Evolutionary conservation across 805 yeast genomes (phyloP).

Genomic region (Monosporozyma unispora): DNA sequence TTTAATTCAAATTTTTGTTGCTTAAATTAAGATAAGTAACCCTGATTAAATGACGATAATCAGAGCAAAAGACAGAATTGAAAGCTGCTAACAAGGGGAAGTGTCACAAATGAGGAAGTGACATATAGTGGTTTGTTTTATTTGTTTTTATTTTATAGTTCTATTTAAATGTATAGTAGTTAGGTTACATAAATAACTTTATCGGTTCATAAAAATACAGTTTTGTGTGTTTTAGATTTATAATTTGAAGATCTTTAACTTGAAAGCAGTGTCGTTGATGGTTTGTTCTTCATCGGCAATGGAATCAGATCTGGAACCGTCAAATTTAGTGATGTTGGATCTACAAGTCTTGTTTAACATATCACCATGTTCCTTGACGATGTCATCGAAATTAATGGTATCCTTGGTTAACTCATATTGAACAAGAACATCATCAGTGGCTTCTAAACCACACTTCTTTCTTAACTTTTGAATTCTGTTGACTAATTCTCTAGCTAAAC

Average conservation of each 20-base stretch:
- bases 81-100: not conserved
- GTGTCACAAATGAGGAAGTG: too few relatives aligned
- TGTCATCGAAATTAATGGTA: constrained; percentile 52
- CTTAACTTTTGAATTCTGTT: constrained; percentile 96
- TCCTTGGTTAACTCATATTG: constrained; percentile 61
- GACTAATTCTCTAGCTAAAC: constrained; percentile 90
- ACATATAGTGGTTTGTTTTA: not conserved
- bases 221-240: constrained; percentile 20
- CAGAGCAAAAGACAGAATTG: not conserved
- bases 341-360: constrained; percentile 72
- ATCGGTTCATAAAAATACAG: not conserved
- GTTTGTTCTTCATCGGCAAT: constrained; percentile 85
- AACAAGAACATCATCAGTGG: constrained; percentile 89
- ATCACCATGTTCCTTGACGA: constrained; percentile 55
- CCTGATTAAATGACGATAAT: not conserved
- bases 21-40: not conserved
- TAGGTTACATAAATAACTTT: not conserved
- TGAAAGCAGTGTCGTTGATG: constrained; percentile 70
- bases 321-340: constrained; percentile 37
- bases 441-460: constrained; percentile 89
- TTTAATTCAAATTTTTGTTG: not conserved
- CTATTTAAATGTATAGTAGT: not conserved
- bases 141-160: not conserved
- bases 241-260: constrained; percentile 66
- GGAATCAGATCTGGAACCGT: constrained; percentile 38